phyloP scores from a whole-genome alignment of 73 alveolate species.

The Paramecium primaurelia region DNA sequence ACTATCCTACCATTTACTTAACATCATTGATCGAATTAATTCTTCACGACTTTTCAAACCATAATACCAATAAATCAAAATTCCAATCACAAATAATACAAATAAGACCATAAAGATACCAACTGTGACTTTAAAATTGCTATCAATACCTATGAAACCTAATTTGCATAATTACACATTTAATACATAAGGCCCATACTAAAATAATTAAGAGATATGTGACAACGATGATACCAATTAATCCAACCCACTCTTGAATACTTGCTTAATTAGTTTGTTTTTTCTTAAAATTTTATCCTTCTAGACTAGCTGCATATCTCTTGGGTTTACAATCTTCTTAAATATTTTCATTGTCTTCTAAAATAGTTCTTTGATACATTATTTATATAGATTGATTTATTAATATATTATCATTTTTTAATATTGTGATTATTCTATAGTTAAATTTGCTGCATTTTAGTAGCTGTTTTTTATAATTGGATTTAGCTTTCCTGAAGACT shows the following conservation, averaged over 20 bases:
- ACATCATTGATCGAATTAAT: constrained; percentile 23
- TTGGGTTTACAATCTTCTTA: constrained; percentile 22
- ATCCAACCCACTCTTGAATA: not conserved
- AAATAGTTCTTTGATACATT: constrained; percentile 23
- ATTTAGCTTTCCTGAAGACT: not conserved
- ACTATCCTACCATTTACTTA: constrained; percentile 39
- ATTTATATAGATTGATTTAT: not conserved
- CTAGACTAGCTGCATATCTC: constrained; percentile 33
- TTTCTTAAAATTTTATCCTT: not conserved
- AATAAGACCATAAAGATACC: constrained; percentile 7
- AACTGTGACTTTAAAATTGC: not conserved
- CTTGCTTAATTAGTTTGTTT: not conserved
- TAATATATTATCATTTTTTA: not conserved
- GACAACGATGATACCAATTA: not conserved
- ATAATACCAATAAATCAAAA: not conserved
- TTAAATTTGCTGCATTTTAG: not conserved
- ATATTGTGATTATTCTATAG: not conserved
- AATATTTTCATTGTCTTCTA: constrained; percentile 24
- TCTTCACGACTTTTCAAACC: constrained; percentile 25
- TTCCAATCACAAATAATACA: constrained; percentile 18
- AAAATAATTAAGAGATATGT: not conserved
- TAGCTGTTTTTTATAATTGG: not conserved
- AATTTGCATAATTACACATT: not conserved
- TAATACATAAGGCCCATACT: not conserved
- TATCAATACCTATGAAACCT: not conserved